Percentiles rank a stretch among this genome's conserved stretches.
These are phyloP conservation scores for Termitomyces sp. DNA, from an alignment of 768 basidiomycete species.

Conservation along the genomic window DNA sequence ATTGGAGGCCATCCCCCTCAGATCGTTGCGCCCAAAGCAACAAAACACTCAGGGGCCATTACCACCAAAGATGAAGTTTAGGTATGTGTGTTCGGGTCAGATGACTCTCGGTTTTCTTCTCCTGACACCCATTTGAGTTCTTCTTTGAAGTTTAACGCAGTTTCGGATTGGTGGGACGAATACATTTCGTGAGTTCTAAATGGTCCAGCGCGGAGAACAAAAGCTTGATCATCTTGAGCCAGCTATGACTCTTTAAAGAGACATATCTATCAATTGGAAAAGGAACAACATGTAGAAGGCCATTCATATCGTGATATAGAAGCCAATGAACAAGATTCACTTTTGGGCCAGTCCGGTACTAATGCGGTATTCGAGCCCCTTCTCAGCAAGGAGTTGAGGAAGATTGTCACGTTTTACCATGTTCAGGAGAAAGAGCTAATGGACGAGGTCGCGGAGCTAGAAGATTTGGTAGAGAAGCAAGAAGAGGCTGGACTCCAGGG, in stretches of 20 bases:
- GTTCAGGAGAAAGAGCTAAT: conserved; percentile 68
- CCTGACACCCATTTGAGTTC: conserved; percentile 37
- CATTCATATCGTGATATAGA: conserved; percentile 49
- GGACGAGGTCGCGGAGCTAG: conserved; percentile 52
- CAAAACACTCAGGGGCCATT: conserved; percentile 15
- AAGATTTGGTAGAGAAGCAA: conserved; percentile 49
- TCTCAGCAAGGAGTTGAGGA: conserved; percentile 77
- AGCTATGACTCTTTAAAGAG: conserved; percentile 88
- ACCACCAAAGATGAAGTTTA: conserved; percentile 50
- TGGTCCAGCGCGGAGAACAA: not conserved
- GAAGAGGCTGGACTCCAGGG: conserved; percentile 52
- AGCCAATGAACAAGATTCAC: conserved; percentile 51
- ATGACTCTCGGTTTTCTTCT: not conserved
- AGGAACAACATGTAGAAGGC: conserved; percentile 51
- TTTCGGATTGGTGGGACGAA: conserved; percentile 89
- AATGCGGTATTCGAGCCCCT: conserved; percentile 65
- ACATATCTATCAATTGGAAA: conserved; percentile 81
- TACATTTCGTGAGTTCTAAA: conserved; percentile 68
- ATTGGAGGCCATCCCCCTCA: conserved; percentile 36
- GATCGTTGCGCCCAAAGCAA: conserved; percentile 20
- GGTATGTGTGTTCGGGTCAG: conserved; percentile 27
- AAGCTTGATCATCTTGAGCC: not conserved
- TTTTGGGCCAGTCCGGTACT: conserved; percentile 43
- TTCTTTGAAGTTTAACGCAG: conserved; percentile 86
- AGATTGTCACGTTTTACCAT: conserved; percentile 77